Percentiles rank a stretch among this genome's conserved stretches.
These are phyloP conservation scores for Amaranthus hypochondriacus DNA, from an alignment of 148 eudicot genomes.

Conservation along the genomic window DNA sequence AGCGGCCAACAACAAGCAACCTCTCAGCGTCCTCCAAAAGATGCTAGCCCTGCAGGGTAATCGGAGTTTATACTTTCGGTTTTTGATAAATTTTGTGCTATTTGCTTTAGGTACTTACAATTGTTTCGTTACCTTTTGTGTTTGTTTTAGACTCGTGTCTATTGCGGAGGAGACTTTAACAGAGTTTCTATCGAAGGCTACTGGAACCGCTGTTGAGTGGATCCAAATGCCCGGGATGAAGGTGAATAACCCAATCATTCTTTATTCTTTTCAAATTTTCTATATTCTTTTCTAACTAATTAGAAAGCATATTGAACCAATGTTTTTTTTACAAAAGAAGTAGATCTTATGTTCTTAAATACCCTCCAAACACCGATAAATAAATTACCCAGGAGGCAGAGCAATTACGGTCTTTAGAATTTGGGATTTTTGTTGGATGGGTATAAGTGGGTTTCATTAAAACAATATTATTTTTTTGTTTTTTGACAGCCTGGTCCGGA, in stretches of 20 bases:
- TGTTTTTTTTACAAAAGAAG: too few species aligned
- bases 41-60: conserved; percentile 41
- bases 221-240: conserved; percentile 58
- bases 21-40: conserved; percentile 33
- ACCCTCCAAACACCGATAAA: too few species aligned
- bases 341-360: too few species aligned
- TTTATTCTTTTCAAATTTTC: background rate
- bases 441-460: too few species aligned
- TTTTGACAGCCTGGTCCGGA: conserved; percentile 48
- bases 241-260: conserved; percentile 23
- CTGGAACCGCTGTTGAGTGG: conserved; percentile 64
- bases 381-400: too few species aligned
- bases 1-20: conserved; percentile 38
- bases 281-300: too few species aligned
- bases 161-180: conserved; percentile 50
- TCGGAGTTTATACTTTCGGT: background rate
- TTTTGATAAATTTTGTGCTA: conserved; percentile 5
- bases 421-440: too few species aligned
- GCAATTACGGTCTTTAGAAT: too few species aligned
- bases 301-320: too few species aligned
- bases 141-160: conserved; percentile 37
- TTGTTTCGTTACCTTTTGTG: background rate
- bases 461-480: background rate
- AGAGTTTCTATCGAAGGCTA: conserved; percentile 59
- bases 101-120: background rate